Evolutionary conservation across 345 rosid genomes (phyloP).

Genomic region (Hibiscus trionum): DNA sequence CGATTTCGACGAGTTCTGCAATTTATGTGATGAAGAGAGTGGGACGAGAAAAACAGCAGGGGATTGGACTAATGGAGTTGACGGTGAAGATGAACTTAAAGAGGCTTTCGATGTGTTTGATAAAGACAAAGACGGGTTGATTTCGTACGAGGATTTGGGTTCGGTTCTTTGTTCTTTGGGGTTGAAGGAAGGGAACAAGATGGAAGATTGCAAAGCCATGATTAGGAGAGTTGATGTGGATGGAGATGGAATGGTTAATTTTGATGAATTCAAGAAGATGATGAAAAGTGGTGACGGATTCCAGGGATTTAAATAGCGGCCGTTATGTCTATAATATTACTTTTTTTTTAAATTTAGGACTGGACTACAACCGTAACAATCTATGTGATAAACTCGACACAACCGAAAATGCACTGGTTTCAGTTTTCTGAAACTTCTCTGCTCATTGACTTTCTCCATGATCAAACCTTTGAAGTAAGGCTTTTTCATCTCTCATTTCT

Average conservation of each 20-base stretch:
- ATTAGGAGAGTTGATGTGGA: slow-evolving; percentile 52
- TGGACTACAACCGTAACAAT: too few relatives aligned
- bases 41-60: not conserved
- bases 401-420: too few relatives aligned
- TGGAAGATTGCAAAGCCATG: slow-evolving; percentile 52
- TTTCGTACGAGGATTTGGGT: slow-evolving; percentile 50
- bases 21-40: slow-evolving; percentile 10
- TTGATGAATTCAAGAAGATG: slow-evolving; percentile 26
- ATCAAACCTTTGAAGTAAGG: too few relatives aligned
- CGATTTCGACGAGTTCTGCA: slow-evolving; percentile 47
- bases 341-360: too few relatives aligned
- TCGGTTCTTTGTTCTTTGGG: slow-evolving; percentile 44
- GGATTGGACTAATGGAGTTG: slow-evolving; percentile 7
- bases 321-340: too few relatives aligned
- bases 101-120: slow-evolving; percentile 66
- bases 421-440: too few relatives aligned
- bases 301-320: too few relatives aligned
- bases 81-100: slow-evolving; percentile 26
- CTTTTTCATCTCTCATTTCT: too few relatives aligned
- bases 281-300: not conserved
- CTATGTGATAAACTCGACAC: too few relatives aligned
- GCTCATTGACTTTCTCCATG: too few relatives aligned
- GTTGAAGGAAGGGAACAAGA: slow-evolving; percentile 39
- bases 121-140: slow-evolving; percentile 51
- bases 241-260: slow-evolving; percentile 61